Base-by-base conservation (phyloP, 1,284 basidiomycete genomes). In the Agroathelia rolfsii region DNA sequence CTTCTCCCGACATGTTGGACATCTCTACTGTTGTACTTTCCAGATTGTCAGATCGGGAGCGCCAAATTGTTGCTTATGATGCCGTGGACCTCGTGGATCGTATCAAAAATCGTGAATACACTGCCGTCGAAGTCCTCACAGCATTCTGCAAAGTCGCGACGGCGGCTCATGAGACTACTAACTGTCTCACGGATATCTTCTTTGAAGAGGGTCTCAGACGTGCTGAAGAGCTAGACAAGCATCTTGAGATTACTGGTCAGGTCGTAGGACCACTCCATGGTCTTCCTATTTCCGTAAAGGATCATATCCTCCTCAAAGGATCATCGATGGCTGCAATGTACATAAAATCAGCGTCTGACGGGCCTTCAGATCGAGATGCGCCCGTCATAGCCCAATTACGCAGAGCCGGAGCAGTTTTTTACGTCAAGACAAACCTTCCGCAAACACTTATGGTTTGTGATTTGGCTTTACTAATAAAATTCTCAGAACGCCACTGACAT, bases 261-360 rank as follows among this genome's bases (percentile, higher is more conserved):
- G 52, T 64, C n/a, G 57, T 72, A 12, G 75, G 75, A 10, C 72
- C 73, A 4, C 50, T 79, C 24, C 74, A 77, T 41, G 76, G 76
- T 4, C 45, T 79, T 6, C 75, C 76, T 0, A 55, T 72, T 24
- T 58, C 57, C 17, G 49, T 69, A 44, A 75, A 76, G 50, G 71
- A 74, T 43, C 70, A 72, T 41, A 62, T 68, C 45, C 51, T 56
- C 33, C 53, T 69, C 21, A 59, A 63, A 34, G 66, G 59, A n/a
- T 61, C 11, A 65, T 70, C 20, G 12, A 11, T 21, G 30, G 5
- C 15, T n/a, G 8, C 10, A 30, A n/a, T 36, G 8, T 20, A 17
- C 20, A 27, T 24, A 53, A 54, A 48, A 22, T 72, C 69, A 66
- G 61, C 47, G 20, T 68, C 32, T 47, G 62, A 26, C 41, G 59